Evolutionary conservation across 805 yeast genomes (phyloP).

Genomic region (Ogataea paradorogensis): DNA sequence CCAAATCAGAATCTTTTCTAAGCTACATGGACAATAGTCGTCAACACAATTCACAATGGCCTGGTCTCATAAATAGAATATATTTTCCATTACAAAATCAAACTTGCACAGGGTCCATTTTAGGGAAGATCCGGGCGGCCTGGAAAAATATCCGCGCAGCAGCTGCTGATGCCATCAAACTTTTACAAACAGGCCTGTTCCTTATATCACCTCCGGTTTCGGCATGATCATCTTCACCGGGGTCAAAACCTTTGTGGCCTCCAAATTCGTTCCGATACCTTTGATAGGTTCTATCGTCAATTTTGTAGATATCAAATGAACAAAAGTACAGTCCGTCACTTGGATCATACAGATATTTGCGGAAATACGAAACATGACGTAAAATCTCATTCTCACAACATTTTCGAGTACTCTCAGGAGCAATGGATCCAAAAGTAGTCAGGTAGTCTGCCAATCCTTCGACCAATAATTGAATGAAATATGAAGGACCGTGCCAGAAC

Average conservation of each 20-base stretch:
- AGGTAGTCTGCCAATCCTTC: conserved; percentile 69
- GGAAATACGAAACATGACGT: conserved; percentile 55
- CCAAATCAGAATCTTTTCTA: too few relatives aligned
- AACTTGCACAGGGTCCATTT: conserved; percentile 25
- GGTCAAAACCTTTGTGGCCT: conserved; percentile 48
- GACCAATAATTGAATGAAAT: conserved; percentile 59
- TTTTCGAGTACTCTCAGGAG: conserved; percentile 35
- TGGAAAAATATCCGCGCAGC: conserved; percentile 72
- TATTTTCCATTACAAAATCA: too few relatives aligned
- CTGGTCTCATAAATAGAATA: too few relatives aligned
- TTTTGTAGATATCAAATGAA: conserved; percentile 54
- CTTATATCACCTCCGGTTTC: conserved; percentile 34
- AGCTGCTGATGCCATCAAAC: conserved; percentile 59
- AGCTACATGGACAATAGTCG: too few relatives aligned
- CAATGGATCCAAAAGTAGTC: conserved; percentile 43
- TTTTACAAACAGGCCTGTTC: conserved; percentile 34
- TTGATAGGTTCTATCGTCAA: conserved; percentile 48
- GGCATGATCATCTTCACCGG: conserved; percentile 51
- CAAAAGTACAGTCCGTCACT: conserved; percentile 58
- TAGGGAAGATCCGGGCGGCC: conserved; percentile 54
- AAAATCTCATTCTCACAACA: conserved; percentile 40
- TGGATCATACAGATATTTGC: conserved; percentile 56
- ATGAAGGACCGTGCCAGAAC: conserved; percentile 66
- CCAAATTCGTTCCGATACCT: conserved; percentile 54
- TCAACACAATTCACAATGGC: too few relatives aligned